Conservation (phyloP, 306 rosid genomes). For the Vigna mungo region DNA sequence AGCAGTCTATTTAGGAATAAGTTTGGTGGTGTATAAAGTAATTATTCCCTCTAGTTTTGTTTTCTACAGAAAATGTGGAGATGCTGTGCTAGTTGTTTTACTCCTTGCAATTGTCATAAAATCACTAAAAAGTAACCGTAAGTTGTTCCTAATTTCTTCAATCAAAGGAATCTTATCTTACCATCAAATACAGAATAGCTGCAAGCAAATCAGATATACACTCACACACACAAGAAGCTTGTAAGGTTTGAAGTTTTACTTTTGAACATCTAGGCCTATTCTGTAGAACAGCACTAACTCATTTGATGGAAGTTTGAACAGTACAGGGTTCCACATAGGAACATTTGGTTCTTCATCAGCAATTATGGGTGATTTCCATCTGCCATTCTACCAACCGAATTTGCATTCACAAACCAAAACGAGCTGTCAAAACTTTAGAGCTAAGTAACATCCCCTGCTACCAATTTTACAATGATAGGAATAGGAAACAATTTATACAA, state of each 20-base stretch:
- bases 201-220: background rate
- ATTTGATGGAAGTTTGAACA: conserved; percentile 85
- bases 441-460: conserved; percentile 1
- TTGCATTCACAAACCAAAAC: conserved; percentile 35
- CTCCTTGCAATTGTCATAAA: background rate
- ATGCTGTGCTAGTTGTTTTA: background rate
- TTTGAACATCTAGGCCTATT: conserved; percentile 85
- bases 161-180: background rate
- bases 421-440: conserved; percentile 11
- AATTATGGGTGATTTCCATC: conserved; percentile 73
- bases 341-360: conserved; percentile 79
- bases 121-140: background rate
- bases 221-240: background rate
- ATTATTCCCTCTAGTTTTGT: background rate
- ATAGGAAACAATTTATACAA: conserved; percentile 7
- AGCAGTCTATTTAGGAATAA: conserved; percentile 6
- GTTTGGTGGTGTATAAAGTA: conserved; percentile 9
- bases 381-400: conserved; percentile 65
- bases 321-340: conserved; percentile 95
- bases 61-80: background rate
- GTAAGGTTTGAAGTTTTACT: conserved; percentile 56
- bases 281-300: conserved; percentile 84
- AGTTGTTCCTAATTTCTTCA: background rate
- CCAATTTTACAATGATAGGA: conserved; percentile 12
- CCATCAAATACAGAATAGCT: conserved; percentile 9